Conservation (phyloP, 768 basidiomycete genomes). For the Leccinum barrowsii region DNA sequence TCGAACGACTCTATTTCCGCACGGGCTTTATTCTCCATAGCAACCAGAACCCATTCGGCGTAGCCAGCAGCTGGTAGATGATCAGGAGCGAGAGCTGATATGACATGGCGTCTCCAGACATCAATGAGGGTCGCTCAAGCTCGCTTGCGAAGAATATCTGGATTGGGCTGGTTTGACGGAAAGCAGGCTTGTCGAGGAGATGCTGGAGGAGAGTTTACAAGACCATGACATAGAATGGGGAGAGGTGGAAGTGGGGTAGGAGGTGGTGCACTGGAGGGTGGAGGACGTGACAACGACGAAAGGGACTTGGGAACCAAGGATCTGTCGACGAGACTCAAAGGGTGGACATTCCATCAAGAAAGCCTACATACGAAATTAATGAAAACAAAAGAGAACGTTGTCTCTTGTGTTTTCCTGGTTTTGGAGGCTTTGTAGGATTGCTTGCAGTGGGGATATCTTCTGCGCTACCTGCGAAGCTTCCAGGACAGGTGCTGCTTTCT, state of each 20-base stretch:
- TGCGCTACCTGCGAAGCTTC: slow-evolving; percentile 13
- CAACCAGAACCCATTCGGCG: slow-evolving; percentile 30
- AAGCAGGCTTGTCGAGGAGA: slow-evolving; percentile 16
- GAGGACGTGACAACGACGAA: slow-evolving; percentile 21
- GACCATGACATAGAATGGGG: slow-evolving; percentile 24
- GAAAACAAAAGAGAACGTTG: slow-evolving; percentile 70
- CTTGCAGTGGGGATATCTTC: slow-evolving; percentile 15
- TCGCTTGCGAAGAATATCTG: slow-evolving; percentile 50
- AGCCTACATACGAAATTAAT: slow-evolving; percentile 49
- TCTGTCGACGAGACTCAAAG: slow-evolving; percentile 14
- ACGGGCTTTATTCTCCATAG: slow-evolving; percentile 19
- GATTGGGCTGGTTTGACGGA: slow-evolving; percentile 12
- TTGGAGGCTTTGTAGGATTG: slow-evolving; percentile 29
- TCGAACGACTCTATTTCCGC: slow-evolving; percentile 17
- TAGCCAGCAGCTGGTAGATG: slow-evolving; percentile 34
- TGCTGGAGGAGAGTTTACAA: slow-evolving; percentile 28
- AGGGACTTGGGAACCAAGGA: slow-evolving; percentile 32
- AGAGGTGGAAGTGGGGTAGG: slow-evolving; percentile 29
- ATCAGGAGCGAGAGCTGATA: slow-evolving; percentile 45
- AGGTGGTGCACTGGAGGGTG: slow-evolving; percentile 25
- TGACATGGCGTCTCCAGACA: slow-evolving; percentile 57
- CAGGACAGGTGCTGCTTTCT: slow-evolving; percentile 27
- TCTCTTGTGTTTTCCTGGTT: slow-evolving; percentile 56
- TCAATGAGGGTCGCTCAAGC: slow-evolving; percentile 70
- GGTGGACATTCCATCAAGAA: background rate